Conservation (phyloP, 805 yeast species). For the Phaffomyces opuntiae region DNA sequence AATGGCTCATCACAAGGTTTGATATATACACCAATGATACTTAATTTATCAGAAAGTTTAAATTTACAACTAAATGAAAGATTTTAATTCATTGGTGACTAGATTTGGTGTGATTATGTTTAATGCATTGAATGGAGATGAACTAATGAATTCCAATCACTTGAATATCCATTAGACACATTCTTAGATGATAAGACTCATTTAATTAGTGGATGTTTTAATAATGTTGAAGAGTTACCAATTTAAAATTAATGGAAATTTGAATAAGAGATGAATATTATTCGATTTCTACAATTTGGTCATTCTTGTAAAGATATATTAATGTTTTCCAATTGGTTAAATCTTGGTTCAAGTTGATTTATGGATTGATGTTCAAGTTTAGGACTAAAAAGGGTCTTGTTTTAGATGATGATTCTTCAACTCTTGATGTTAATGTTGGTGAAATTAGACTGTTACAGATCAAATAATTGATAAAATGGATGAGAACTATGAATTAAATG, state of each 20-base stretch:
- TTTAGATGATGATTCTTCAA: background rate
- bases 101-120: slow-evolving; percentile 57
- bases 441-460: background rate
- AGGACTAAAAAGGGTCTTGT: background rate
- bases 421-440: background rate
- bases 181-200: slow-evolving; percentile 39
- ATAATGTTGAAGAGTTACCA: slow-evolving; percentile 20
- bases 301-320: slow-evolving; percentile 6
- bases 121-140: slow-evolving; percentile 59
- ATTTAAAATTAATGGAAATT: slow-evolving; percentile 1
- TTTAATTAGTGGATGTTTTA: slow-evolving; percentile 18
- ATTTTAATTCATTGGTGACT: slow-evolving; percentile 56
- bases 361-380: slow-evolving; percentile 2
- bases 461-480: slow-evolving; percentile 19
- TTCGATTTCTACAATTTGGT: slow-evolving; percentile 7
- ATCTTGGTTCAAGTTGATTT: slow-evolving; percentile 4
- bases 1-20: slow-evolving; percentile 31
- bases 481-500: slow-evolving; percentile 27
- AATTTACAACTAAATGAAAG: slow-evolving; percentile 42
- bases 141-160: slow-evolving; percentile 50
- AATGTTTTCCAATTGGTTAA: slow-evolving; percentile 9
- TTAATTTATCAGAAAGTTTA: slow-evolving; percentile 32
- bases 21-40: slow-evolving; percentile 29
- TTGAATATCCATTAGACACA: slow-evolving; percentile 43
- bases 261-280: too few relatives aligned